A percentile compares a stretch with the other conserved stretches of the same genome.
Conservation (phyloP, 305 asterid species). For the Andrographis paniculata region DNA sequence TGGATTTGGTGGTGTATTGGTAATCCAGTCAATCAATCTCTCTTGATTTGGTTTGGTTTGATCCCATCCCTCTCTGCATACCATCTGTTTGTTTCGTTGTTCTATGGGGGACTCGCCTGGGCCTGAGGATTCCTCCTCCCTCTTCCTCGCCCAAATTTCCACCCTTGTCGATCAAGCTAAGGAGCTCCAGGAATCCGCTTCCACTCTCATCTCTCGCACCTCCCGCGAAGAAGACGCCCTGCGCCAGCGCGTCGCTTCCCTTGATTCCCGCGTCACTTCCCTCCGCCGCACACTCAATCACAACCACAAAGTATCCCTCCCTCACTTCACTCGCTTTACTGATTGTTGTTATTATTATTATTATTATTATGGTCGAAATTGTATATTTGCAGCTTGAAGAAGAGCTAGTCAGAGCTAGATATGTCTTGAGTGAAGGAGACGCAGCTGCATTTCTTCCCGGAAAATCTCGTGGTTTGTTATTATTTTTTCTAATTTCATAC, state of each 20-base stretch:
- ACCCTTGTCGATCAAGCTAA: constrained; percentile 65
- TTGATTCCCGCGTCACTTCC: constrained; percentile 49
- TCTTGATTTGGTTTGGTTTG: no score
- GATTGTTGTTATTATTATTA: no score
- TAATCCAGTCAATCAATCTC: no score
- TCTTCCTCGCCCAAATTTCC: constrained; percentile 27
- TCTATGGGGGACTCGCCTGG: constrained; percentile 36
- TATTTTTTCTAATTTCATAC: constrained; percentile 6
- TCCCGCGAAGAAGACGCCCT: constrained; percentile 78
- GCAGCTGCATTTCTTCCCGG: constrained; percentile 87
- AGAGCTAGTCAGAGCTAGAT: constrained; percentile 62
- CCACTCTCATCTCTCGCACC: constrained; percentile 62
- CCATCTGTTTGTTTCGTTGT: no score
- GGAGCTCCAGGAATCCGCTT: constrained; percentile 88
- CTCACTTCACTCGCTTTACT: no score
- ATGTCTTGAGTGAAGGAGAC: constrained; percentile 83
- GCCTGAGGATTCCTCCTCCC: no score
- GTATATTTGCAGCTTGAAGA: constrained; percentile 46
- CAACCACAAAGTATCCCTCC: constrained; percentile 50
- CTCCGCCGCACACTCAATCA: constrained; percentile 43
- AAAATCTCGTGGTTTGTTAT: constrained; percentile 68
- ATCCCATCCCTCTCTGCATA: no score
- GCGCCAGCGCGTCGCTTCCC: constrained; percentile 66
- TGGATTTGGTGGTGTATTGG: no score
- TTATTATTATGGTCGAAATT: no score